phyloP scores from a whole-genome alignment of 1,284 basidiomycete genomes.

The Hymenochaete sp. region DNA sequence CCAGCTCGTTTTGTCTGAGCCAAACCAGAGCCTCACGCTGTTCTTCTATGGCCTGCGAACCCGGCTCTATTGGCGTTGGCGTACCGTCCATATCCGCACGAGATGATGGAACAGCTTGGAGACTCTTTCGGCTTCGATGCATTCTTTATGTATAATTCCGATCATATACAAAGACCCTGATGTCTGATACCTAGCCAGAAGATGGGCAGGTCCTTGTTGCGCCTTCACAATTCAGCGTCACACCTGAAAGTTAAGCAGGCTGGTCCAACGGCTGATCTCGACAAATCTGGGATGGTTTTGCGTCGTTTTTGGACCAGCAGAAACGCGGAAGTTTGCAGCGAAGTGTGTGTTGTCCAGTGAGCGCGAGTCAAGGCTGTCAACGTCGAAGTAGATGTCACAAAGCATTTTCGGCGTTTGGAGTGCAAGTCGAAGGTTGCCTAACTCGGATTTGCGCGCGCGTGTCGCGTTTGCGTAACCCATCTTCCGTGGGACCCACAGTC shows the following conservation, averaged over 20 bases:
- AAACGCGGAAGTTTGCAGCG: not conserved
- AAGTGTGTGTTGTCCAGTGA: not conserved
- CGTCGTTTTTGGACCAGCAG: conserved; percentile 9
- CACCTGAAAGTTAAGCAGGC: not conserved
- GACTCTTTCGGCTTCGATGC: not conserved
- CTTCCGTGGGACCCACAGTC: not conserved
- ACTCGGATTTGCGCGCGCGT: conserved; percentile 6
- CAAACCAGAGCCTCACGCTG: conserved; percentile 41
- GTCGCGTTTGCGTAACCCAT: not conserved
- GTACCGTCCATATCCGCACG: not conserved
- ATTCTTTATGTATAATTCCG: not conserved
- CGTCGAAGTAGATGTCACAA: conserved; percentile 13
- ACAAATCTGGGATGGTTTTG: conserved; percentile 16
- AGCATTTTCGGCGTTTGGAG: conserved; percentile 13
- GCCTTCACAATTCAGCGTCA: not conserved
- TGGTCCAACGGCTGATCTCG: conserved; percentile 7
- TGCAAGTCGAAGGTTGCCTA: conserved; percentile 11
- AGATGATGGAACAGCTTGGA: not conserved
- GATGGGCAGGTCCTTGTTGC: not conserved
- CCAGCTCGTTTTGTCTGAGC: conserved; percentile 51
- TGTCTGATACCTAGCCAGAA: not conserved
- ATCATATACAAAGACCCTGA: not conserved
- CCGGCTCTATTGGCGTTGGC: not conserved
- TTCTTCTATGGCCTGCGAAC: not conserved
- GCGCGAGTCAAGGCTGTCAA: not conserved